Conservation (phyloP, 2,329 filamentous ascomycete genomes). For the Hypoxylon sp. region DNA sequence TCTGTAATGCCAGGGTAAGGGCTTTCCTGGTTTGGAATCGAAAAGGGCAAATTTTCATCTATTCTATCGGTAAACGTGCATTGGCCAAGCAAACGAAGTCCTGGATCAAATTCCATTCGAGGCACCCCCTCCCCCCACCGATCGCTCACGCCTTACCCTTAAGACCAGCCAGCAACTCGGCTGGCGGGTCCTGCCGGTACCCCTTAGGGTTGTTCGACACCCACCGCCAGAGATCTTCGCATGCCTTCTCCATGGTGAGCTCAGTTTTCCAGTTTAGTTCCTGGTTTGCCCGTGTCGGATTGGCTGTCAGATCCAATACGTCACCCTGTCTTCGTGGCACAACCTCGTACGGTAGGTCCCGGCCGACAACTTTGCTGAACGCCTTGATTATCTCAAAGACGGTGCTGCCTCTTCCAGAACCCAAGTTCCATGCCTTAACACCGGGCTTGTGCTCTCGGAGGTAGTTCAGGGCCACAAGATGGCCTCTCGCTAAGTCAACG, state of each 20-base stretch:
- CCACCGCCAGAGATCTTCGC: slow-evolving; percentile 95
- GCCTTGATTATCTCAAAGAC: slow-evolving; percentile 98
- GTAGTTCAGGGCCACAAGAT: slow-evolving; percentile 90
- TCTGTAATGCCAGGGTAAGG: neutral
- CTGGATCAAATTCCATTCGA: slow-evolving; percentile 22
- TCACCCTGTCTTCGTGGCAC: slow-evolving; percentile 86
- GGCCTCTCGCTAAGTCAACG: slow-evolving; percentile 86
- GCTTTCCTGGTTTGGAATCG: neutral
- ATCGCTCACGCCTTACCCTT: slow-evolving; percentile 56
- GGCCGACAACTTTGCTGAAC: slow-evolving; percentile 88
- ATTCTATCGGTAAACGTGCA: slow-evolving; percentile 29
- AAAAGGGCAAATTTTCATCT: slow-evolving; percentile 20
- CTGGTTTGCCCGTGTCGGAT: slow-evolving; percentile 85
- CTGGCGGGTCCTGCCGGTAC: slow-evolving; percentile 91
- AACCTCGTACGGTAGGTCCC: slow-evolving; percentile 87
- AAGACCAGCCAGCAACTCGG: slow-evolving; percentile 77
- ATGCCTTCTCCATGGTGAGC: slow-evolving; percentile 90
- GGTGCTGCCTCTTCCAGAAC: slow-evolving; percentile 92
- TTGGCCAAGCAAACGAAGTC: slow-evolving; percentile 13
- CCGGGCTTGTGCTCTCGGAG: slow-evolving; percentile 86
- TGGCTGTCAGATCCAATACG: slow-evolving; percentile 93
- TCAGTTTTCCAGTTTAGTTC: slow-evolving; percentile 95
- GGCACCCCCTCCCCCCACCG: slow-evolving; percentile 1
- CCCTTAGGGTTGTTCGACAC: slow-evolving; percentile 96
- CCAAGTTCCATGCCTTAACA: slow-evolving; percentile 95